Base-by-base conservation (phyloP, 75 land plant species). In the Ceratopteris richardii region DNA sequence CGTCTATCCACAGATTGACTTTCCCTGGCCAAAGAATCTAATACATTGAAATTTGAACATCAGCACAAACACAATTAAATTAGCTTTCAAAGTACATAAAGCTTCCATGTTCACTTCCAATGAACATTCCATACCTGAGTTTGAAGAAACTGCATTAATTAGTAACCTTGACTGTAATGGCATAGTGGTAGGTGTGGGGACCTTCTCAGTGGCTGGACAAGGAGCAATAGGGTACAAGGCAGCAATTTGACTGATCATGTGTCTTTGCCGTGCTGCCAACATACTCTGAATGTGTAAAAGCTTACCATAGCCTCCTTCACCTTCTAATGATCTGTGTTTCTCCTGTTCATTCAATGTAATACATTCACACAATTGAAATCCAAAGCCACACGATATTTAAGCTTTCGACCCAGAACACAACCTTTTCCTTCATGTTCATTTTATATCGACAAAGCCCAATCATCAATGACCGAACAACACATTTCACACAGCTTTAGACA, bases 241-340 rank as follows among this genome's bases (percentile, higher is more conserved):
- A 20, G 70, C 76, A 19, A 73, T 44, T 56, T 73, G 64, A 20
- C 57, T 64, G 36, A 66, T 65, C 71, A 73, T 66, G 12, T 18
- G 28, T 42, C 71, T 58, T 27, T 65, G 31, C 63, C 76, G 53
- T 20, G 64, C 57, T 42, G 40, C 61, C 18, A 66, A 23, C 25
- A 61, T 27, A 13, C 54, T 42, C 22, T 43, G 24, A 17, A 73
- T 43, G 37, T 54, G 72, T 44, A 24, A 31, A 60, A 73, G 60
- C 19, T 64, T 56, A 29, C 64, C 76, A 30, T 55, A 53, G 29
- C 76, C 76, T 39, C 59, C 76, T 44, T 66, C 76, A 2, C 76
- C 76, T 29, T 42, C 56, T 29, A 73, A 55, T 2, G 61, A 26
- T 47, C 36, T 42, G 9, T 50, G 40, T 24, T 63, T 58, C 13